Base-by-base conservation (phyloP, 768 basidiomycete genomes). In the Tulasnella sp. region DNA sequence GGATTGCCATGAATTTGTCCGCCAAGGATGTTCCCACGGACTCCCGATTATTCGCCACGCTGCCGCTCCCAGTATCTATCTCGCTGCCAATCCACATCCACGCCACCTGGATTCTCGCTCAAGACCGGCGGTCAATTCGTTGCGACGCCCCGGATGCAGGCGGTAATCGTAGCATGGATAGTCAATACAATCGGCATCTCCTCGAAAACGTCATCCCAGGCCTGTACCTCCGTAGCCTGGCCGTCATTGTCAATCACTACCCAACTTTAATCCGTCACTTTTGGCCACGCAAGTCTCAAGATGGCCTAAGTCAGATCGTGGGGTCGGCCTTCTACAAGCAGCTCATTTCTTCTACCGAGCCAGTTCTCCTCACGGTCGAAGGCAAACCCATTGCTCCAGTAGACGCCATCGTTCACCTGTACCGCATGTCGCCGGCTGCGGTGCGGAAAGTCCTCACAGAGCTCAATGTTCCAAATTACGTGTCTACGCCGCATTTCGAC, bases 51-150 rank as follows among this genome's bases (percentile, higher is more conserved):
- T 88, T 87, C 74, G 85, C 86, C 14, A 84, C 82, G 0, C 80
- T 88, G 6, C 87, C 86, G 0, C 82, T 88, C 1, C 84, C 84
- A 3, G 81, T 84, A 6, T 31, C 79, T 2, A 86, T 83, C 3
- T 79, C 83, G 3, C 81, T 88, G 0, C 87, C 87, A 0, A 82
- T 86, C 1, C 87, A 88, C 77, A 79, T 88, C 9, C 84, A 83
- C 71, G 87, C 85, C 0, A 84, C 86, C 0, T 88, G 87, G 77
- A 83, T 86, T 67, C 80, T 88, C 6, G 83, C 87, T 0, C 83
- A 85, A 1, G 87, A 88, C 78, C 80, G 87, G 49, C 80, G 87
- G 39, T 29, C 49, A 12, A 54, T 74, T 36, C 73, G 58, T n/a
- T 67, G 40, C 38, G 73, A 67, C 25, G 49, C 73, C 3, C 42